Evolutionary conservation across 257 asterid genomes (phyloP).

Genomic region (Dorcoceras hygrometricum): DNA sequence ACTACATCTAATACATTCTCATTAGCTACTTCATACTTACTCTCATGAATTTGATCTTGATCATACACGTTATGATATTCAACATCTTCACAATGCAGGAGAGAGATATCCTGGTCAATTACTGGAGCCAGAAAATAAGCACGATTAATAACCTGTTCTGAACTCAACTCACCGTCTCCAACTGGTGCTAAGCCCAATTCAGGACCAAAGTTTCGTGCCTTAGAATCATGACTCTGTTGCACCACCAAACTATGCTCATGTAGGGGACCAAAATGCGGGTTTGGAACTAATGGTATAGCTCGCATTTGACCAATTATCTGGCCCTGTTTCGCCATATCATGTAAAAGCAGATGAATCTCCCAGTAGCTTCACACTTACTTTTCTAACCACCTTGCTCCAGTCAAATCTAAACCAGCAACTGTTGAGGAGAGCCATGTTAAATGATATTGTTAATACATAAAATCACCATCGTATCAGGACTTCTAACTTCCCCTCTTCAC

Average conservation of each 20-base stretch:
- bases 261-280: conserved; percentile 32
- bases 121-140: conserved; percentile 30
- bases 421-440: not conserved
- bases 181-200: conserved; percentile 29
- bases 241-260: conserved; percentile 27
- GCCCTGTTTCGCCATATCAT: conserved; percentile 33
- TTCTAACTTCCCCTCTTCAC: not conserved
- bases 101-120: conserved; percentile 30
- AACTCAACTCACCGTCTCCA: conserved; percentile 23
- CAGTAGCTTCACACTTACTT: conserved; percentile 13
- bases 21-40: conserved; percentile 32
- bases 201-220: conserved; percentile 27
- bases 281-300: conserved; percentile 33
- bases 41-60: conserved; percentile 34
- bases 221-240: conserved; percentile 28
- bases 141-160: conserved; percentile 27
- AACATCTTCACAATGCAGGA: conserved; percentile 25
- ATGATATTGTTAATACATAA: not conserved
- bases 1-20: conserved; percentile 19
- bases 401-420: conserved; percentile 8
- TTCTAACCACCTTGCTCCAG: conserved; percentile 18
- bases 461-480: conserved; percentile 6
- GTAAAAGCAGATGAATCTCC: conserved; percentile 16
- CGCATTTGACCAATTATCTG: conserved; percentile 23
- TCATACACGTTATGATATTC: conserved; percentile 30